Evolutionary conservation across 768 basidiomycete species (phyloP), one percentile per base, ranked within the genome.

Genomic region (Pluteus cervinus): DNA sequence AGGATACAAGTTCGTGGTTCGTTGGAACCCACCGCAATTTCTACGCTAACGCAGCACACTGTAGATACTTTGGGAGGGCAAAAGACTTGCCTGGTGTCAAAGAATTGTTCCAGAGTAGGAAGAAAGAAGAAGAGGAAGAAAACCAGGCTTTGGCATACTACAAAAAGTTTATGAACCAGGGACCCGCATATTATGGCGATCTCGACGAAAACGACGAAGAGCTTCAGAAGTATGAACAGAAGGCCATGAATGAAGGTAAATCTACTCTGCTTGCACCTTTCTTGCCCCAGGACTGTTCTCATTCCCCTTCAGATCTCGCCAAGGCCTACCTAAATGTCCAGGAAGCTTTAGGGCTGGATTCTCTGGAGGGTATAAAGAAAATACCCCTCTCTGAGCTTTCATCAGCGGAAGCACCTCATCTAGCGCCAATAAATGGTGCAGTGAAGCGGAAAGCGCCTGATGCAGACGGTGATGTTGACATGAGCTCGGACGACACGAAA

Each of bases 11-110:
- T 91, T 45, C 37, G 80, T 61, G n/a, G 12, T 20, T 22, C 14
- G 23, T 20, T 1, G 15, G 7, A 22, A 16, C 14, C n/a, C 36
- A 15, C 10, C 8, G 17, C 25, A 16, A 16, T 29, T 15, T 35
- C 11, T 10, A 33, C 18, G 32, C 10, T 28, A 0, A 5, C 5
- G 7, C 6, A 12, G 33, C 4, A 9, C 16, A 16, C 10, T 20
- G 7, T 24, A 94, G 92, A 56, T 98, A 97, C 61, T 98, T 99
- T 57, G 94, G 93, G 40, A 83, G 93, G 20, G 91, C 94, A 3
- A 94, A 90, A 57, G 94, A 98, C 39, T 67, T 99, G 2, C 94
- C 94, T 0, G 93, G 94, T 25, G 90, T 97, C 8, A 81, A 83
- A 41, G 94, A 98, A 58, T 74, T 99, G n/a, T 98, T 97, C 54